Percentiles rank a stretch among this genome's conserved stretches.
These are phyloP conservation scores for Ophiostoma piceae DNA, from an alignment of 2,329 filamentous ascomycete species.

Conservation along the genomic window DNA sequence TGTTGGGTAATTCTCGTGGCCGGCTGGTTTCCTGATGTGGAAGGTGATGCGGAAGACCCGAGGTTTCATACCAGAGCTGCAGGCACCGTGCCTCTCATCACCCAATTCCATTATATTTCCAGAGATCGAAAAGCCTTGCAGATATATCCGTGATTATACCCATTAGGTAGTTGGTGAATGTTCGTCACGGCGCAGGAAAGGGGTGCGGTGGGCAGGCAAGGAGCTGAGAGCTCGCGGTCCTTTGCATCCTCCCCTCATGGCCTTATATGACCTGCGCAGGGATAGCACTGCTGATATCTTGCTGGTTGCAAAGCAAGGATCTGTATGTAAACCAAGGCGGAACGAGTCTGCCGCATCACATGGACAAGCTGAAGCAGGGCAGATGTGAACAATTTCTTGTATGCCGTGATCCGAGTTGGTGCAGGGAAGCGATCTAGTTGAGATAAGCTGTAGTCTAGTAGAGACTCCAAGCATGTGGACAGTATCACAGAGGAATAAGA, in stretches of 20 bases:
- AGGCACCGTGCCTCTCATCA: not conserved
- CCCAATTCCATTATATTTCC: not conserved
- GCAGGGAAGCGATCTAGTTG: not conserved
- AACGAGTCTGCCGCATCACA: not conserved
- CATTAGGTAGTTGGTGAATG: not conserved
- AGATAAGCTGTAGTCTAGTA: not conserved
- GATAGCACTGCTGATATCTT: not conserved
- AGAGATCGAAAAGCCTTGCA: not conserved
- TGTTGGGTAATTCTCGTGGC: not conserved
- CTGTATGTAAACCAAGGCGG: not conserved
- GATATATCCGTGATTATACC: not conserved
- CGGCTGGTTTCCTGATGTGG: conserved; percentile 2
- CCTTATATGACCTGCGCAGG: not conserved
- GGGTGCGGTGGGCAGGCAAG: not conserved
- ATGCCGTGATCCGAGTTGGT: not conserved
- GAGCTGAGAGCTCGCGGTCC: not conserved
- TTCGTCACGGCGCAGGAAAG: not conserved
- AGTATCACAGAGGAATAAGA: not conserved
- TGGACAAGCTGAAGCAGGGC: not conserved
- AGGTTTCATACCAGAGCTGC: not conserved
- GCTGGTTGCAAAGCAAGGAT: not conserved
- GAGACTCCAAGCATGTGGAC: not conserved
- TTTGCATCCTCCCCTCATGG: not conserved
- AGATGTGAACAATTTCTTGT: not conserved
- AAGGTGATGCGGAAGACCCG: not conserved